phyloP scores from a whole-genome alignment of 2,329 filamentous ascomycete species.

The Aspergillus terreus region DNA sequence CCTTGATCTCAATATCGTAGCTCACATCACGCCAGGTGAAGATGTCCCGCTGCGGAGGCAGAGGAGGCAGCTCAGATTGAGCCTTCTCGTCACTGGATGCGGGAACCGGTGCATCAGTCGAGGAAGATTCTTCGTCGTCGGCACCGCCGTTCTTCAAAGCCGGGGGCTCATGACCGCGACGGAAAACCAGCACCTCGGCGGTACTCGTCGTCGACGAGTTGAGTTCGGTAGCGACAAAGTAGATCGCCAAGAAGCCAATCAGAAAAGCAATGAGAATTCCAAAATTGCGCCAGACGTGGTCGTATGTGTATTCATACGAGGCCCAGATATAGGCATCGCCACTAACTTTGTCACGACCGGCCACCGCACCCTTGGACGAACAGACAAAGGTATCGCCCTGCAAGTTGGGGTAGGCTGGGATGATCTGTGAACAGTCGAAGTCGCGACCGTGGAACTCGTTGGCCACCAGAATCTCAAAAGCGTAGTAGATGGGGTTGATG shows the following conservation, averaged over 20 bases:
- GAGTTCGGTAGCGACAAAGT: constrained; percentile 48
- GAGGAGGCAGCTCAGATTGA: constrained; percentile 41
- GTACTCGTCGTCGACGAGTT: constrained; percentile 65
- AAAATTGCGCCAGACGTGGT: constrained; percentile 65
- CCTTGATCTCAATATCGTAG: constrained; percentile 60
- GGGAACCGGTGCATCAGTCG: not conserved
- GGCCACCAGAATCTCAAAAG: constrained; percentile 75
- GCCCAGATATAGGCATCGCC: constrained; percentile 57
- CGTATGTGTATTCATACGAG: constrained; percentile 55
- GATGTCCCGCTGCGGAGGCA: constrained; percentile 58
- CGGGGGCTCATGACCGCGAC: constrained; percentile 46
- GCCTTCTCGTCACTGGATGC: constrained; percentile 2
- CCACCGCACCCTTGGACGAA: constrained; percentile 52
- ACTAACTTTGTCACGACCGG: constrained; percentile 51
- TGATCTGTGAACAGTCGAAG: constrained; percentile 50
- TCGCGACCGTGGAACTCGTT: constrained; percentile 72
- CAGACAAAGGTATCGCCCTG: constrained; percentile 50
- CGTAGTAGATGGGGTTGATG: constrained; percentile 73
- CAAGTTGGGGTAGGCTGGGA: constrained; percentile 45
- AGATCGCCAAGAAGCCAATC: constrained; percentile 56
- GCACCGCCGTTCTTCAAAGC: constrained; percentile 1
- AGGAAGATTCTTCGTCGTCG: constrained; percentile 4
- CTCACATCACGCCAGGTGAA: constrained; percentile 80
- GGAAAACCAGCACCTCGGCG: constrained; percentile 73
- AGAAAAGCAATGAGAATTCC: constrained; percentile 65